Conservation (phyloP, 768 basidiomycete genomes). For the Calocera viscosa region DNA sequence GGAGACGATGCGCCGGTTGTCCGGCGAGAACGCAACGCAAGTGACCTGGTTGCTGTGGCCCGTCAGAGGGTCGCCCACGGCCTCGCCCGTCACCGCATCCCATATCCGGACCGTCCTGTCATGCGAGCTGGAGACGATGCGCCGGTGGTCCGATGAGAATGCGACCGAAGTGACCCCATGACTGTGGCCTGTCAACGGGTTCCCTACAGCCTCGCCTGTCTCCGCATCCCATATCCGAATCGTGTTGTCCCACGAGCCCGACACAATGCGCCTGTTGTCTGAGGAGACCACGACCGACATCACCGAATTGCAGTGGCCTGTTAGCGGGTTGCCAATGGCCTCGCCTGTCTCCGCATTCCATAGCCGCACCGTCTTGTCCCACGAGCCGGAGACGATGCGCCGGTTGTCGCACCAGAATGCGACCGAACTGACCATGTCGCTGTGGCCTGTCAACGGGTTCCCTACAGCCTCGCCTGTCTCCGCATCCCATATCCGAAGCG, state of each 20-base stretch:
- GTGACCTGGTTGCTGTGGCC: neutral
- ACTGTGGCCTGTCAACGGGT: neutral
- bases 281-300: conserved; percentile 3
- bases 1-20: neutral
- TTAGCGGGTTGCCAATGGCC: too few species aligned
- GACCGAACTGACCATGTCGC: conserved; percentile 7
- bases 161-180: neutral
- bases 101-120: conserved; percentile 11
- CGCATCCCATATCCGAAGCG: conserved; percentile 15
- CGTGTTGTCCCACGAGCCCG: neutral
- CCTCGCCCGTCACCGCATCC: neutral
- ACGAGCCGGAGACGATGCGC: conserved; percentile 9
- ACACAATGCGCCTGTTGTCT: neutral
- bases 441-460: neutral
- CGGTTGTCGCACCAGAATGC: conserved; percentile 7
- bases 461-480: neutral
- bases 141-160: neutral
- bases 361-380: conserved; percentile 10
- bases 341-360: too few species aligned
- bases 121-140: neutral
- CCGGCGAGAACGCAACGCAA: conserved; percentile 10
- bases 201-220: neutral
- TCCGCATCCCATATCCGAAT: neutral
- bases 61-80: neutral
- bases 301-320: neutral